These are phyloP conservation scores for Colletotrichum sp. DNA, from an alignment of 2,329 filamentous ascomycete genomes.

Conservation along the genomic window DNA sequence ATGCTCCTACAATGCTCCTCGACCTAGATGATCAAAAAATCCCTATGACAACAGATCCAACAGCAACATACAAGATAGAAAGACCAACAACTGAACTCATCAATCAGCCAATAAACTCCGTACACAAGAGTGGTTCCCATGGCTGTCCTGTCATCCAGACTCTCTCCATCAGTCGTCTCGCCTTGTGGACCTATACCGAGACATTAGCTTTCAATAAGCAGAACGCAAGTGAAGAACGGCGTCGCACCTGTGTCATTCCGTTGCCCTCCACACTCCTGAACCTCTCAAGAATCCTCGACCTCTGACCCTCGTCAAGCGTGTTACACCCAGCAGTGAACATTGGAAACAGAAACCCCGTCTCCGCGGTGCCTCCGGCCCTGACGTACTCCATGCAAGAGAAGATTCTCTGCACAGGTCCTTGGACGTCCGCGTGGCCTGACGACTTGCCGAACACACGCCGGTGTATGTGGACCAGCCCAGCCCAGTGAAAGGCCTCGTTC, in stretches of 20 bases:
- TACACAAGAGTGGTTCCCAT: constrained; percentile 71
- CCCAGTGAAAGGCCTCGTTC: constrained; percentile 82
- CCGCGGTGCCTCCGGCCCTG: constrained; percentile 70
- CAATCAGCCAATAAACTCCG: constrained; percentile 70
- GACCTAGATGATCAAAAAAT: neutral
- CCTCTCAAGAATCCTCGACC: constrained; percentile 67
- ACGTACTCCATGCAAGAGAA: constrained; percentile 67
- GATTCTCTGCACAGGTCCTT: constrained; percentile 67
- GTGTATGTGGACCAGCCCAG: constrained; percentile 77
- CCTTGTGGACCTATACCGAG: constrained; percentile 55
- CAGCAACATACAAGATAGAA: neutral
- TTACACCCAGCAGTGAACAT: constrained; percentile 87
- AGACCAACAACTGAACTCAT: neutral
- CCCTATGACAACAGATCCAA: neutral
- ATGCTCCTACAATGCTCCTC: neutral
- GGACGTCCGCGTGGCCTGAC: constrained; percentile 63
- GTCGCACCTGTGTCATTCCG: constrained; percentile 74
- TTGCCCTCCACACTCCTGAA: constrained; percentile 72
- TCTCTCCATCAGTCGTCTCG: constrained; percentile 69
- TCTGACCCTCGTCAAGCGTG: constrained; percentile 59
- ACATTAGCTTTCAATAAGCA: neutral
- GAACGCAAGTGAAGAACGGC: constrained; percentile 19
- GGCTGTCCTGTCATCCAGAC: constrained; percentile 72
- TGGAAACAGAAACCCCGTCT: constrained; percentile 78
- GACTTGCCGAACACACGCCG: constrained; percentile 72